These are phyloP conservation scores for Marasmius sp. DNA, from an alignment of 1,284 basidiomycete genomes.

Conservation along the genomic window DNA sequence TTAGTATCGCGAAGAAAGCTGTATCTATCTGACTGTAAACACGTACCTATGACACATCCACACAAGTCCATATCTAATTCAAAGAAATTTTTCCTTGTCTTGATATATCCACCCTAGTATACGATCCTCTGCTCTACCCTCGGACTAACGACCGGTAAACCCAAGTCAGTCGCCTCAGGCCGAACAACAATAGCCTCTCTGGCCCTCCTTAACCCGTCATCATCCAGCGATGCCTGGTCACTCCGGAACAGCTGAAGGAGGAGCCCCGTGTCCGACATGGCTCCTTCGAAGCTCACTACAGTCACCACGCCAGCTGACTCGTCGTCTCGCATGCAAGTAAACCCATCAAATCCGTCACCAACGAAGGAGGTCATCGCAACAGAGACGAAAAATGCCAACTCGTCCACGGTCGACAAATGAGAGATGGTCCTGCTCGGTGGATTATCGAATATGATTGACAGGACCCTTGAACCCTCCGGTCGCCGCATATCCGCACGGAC, in stretches of 20 bases:
- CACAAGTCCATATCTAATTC: too few relatives aligned
- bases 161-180: not conserved
- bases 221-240: not conserved
- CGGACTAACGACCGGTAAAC: not conserved
- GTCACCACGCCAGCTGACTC: not conserved
- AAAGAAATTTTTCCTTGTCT: too few relatives aligned
- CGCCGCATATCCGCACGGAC: constrained; percentile 12
- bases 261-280: constrained; percentile 16
- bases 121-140: not conserved
- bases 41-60: too few relatives aligned
- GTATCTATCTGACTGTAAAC: too few relatives aligned
- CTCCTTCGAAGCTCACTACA: constrained; percentile 10
- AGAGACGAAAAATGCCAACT: not conserved
- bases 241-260: constrained; percentile 14
- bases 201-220: constrained; percentile 1
- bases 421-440: not conserved
- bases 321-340: not conserved
- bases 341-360: constrained; percentile 11
- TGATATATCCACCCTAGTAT: not conserved
- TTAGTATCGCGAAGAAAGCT: too few relatives aligned
- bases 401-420: not conserved
- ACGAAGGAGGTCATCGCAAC: constrained; percentile 7
- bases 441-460: not conserved
- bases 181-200: not conserved
- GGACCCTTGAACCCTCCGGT: constrained; percentile 10